Base-by-base conservation (phyloP, 495 filamentous ascomycete species). In the Lophiotrema nucula region DNA sequence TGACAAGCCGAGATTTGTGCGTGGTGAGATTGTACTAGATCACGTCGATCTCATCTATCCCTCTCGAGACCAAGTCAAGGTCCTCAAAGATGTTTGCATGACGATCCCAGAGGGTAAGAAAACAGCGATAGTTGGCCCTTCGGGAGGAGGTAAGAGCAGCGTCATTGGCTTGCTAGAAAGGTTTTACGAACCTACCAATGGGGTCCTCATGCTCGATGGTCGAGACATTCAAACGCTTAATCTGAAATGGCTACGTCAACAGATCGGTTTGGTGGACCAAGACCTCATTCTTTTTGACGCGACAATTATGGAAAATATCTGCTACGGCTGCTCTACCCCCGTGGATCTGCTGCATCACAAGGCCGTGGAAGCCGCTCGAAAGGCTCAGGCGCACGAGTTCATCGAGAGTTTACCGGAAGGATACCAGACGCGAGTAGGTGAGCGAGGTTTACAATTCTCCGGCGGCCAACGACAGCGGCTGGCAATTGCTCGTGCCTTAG, bases 401-500 rank as follows among this genome's bases (percentile, higher is more conserved):
- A 49, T 49, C 22, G 22, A n/a, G 10, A 3, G 10, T 2, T n/a
- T 49, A 4, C 46, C 46, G 2, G 3, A 49, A 8, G 22, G 86
- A 1, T 97, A 96, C 67, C 83, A 96, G 64, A 97, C 92, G 0
- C 88, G 92, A 59, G 91, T 97, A 47, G 93, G 93, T 51, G 90
- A 96, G 70, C 86, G 91, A 45, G 93, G 92, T 12, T 93, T 95
- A 71, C 71, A 95, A 39, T 78, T 98, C 33, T 91, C 86, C 53
- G 93, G 93, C 70, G 93, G 93, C 24, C 93, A 98, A 74, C 96
- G 95, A 70, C 93, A 98, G 69, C 88, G 92, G 57, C 87, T 96
- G 69, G 82, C 82, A 3, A 86, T 87, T 73, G 92, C 92, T 8
- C 83, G 92, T 62, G 91, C 90, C 23, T 83, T 97, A 52, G 89